These are phyloP conservation scores for Polytrichum formosum DNA, from an alignment of 225 moss, liverwort and hornwort genomes.

Conservation along the genomic window DNA sequence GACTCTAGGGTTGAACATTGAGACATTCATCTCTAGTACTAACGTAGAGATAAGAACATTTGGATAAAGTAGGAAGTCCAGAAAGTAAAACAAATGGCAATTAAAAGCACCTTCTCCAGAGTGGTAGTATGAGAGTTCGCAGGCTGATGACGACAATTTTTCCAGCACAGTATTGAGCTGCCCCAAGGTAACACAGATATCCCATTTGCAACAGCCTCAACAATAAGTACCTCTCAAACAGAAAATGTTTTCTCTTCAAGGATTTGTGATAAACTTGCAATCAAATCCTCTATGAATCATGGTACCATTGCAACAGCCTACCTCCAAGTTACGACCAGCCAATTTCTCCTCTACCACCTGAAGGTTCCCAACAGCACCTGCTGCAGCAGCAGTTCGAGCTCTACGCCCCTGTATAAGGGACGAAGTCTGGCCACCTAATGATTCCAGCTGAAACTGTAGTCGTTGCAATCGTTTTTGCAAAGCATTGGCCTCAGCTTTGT, in stretches of 20 bases:
- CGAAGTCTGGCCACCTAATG: slow-evolving; percentile 73
- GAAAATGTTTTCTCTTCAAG: no score
- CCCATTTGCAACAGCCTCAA: not conserved
- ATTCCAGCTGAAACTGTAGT: slow-evolving; percentile 80
- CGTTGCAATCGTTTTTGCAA: slow-evolving; percentile 79
- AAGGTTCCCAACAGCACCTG: slow-evolving; percentile 74
- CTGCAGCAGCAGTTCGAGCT: slow-evolving; percentile 69
- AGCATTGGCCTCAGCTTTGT: slow-evolving; percentile 68
- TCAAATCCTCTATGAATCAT: no score
- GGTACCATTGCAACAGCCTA: slow-evolving; percentile 7
- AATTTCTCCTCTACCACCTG: slow-evolving; percentile 80
- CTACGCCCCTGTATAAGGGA: slow-evolving; percentile 86
- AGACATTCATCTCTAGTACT: no score
- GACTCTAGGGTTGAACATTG: no score
- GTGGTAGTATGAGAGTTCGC: slow-evolving; percentile 84
- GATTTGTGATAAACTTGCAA: no score
- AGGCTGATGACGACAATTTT: slow-evolving; percentile 79
- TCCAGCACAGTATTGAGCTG: slow-evolving; percentile 88
- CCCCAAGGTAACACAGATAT: not conserved
- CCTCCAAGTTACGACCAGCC: slow-evolving; percentile 82
- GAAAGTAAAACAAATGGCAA: not conserved
- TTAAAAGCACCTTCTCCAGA: slow-evolving; percentile 74
- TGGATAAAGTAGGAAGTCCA: no score
- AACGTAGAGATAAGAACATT: no score
- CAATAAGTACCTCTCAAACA: no score